Base-by-base conservation (phyloP, 352 stramenopile species). In the Phytophthora sansomeana region DNA sequence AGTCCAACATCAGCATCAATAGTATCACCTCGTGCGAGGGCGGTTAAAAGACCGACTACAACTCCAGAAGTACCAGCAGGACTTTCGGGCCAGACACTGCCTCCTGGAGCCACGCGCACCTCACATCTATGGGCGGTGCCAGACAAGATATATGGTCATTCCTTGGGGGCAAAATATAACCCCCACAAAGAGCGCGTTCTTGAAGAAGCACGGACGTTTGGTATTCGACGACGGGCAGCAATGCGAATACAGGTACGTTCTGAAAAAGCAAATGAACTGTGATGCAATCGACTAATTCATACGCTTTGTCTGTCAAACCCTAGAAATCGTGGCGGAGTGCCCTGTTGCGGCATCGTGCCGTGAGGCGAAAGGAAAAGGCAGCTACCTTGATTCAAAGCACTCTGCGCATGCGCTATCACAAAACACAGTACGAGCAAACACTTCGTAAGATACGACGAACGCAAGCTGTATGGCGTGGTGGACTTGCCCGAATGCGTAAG, bases 241-340 rank as follows among this genome's bases (percentile, higher is more conserved):
- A 64, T 56, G 17, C 61, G 71, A 58, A 90, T 90, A 67, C 81
- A 90, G 78, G 81, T 90, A 64, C 17, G 44, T 19, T n/a, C 1
- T 48, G 14, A 9, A 5, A n/a, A 16, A 11, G 33, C 11, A 17
- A 10, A 4, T 5, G 5, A 14, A n/a, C n/a, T n/a, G 8, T 14
- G 6, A 26, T 30, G 11, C 6, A 44, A 14, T 28, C 42, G 17
- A 6, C 5, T n/a, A 4, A 51, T 1, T 14, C 63, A 16, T n/a
- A 60, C 16, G 36, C 11, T 30, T 49, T 53, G 10, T 21, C 47
- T 44, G 28, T 26, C 35, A 4, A n/a, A n/a, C n/a, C n/a, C n/a
- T 57, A 80, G 68, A 71, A 55, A 63, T 71, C 49, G 10, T 78
- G 64, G 58, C 46, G 46, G 8, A 58, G 46, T 39, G 69, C 65